Conservation (phyloP, 78 protist genomes). For the Dictyostelium intermedium region DNA sequence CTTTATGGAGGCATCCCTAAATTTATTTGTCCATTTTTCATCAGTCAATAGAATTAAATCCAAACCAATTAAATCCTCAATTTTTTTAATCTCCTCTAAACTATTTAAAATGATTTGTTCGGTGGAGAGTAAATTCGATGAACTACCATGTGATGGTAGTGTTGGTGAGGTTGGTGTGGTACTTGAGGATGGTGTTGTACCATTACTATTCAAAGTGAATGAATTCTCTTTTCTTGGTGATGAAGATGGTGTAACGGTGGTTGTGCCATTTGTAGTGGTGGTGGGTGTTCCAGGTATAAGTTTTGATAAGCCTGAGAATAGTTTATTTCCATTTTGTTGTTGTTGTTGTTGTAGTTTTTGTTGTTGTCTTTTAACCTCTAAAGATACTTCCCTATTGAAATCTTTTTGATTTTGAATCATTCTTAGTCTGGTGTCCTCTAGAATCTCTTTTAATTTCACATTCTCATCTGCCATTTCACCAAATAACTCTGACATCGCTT, state of each 20-base stretch:
- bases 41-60: constrained; percentile 25
- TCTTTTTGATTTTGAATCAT: constrained; percentile 67
- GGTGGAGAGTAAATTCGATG: constrained; percentile 5
- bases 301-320: constrained; percentile 42
- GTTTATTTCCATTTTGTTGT: constrained; percentile 1
- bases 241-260: neutral
- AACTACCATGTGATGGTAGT: neutral
- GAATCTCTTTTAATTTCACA: constrained; percentile 23
- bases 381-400: constrained; percentile 47
- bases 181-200: neutral
- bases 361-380: constrained; percentile 30
- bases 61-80: constrained; percentile 32
- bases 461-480: constrained; percentile 67
- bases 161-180: neutral
- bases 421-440: constrained; percentile 45
- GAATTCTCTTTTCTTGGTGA: neutral
- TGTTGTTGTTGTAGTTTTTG: neutral
- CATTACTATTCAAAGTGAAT: neutral
- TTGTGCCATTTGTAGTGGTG: neutral
- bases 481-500: constrained; percentile 49
- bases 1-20: neutral
- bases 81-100: constrained; percentile 31
- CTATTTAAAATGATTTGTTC: constrained; percentile 32
- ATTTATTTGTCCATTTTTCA: constrained; percentile 40
- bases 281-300: neutral